Conservation (phyloP, 1,284 basidiomycete species). For the Irpex sp. region DNA sequence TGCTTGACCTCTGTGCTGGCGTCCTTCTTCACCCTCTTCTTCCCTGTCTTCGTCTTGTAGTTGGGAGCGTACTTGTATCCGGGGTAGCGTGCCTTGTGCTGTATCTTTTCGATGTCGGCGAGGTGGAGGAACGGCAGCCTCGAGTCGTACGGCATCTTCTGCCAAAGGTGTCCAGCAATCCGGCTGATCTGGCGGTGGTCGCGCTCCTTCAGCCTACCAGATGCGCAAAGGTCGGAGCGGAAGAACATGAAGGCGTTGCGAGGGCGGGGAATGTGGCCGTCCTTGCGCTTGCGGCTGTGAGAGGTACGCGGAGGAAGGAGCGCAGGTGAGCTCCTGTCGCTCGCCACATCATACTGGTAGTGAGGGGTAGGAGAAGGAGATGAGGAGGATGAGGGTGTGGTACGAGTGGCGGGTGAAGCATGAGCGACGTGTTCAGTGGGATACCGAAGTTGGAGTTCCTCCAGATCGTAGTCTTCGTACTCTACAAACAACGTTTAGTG, state of each 20-base stretch:
- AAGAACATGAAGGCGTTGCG: slow-evolving; percentile 85
- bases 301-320: slow-evolving; percentile 20
- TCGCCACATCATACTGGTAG: background rate
- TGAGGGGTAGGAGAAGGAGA: background rate
- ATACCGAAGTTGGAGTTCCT: background rate
- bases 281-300: slow-evolving; percentile 38
- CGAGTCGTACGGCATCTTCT: slow-evolving; percentile 30
- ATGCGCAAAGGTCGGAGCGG: slow-evolving; percentile 61
- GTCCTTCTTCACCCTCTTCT: slow-evolving; percentile 28
- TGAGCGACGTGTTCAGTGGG: background rate
- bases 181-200: slow-evolving; percentile 52
- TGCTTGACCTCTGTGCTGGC: slow-evolving; percentile 29
- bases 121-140: slow-evolving; percentile 36
- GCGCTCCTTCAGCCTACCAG: slow-evolving; percentile 27
- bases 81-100: slow-evolving; percentile 48
- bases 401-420: background rate
- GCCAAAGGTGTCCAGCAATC: slow-evolving; percentile 44
- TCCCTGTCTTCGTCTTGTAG: slow-evolving; percentile 28
- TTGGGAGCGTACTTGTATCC: slow-evolving; percentile 53
- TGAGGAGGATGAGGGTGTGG: background rate
- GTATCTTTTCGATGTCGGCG: slow-evolving; percentile 45
- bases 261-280: slow-evolving; percentile 63
- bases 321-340: background rate
- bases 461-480: slow-evolving; percentile 8
- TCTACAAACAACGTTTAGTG: slow-evolving; percentile 10